Evolutionary conservation across 192 early-diverging fungal species (phyloP), one percentile per base, ranked within the genome.

Genomic region (Coemansia sp.): DNA sequence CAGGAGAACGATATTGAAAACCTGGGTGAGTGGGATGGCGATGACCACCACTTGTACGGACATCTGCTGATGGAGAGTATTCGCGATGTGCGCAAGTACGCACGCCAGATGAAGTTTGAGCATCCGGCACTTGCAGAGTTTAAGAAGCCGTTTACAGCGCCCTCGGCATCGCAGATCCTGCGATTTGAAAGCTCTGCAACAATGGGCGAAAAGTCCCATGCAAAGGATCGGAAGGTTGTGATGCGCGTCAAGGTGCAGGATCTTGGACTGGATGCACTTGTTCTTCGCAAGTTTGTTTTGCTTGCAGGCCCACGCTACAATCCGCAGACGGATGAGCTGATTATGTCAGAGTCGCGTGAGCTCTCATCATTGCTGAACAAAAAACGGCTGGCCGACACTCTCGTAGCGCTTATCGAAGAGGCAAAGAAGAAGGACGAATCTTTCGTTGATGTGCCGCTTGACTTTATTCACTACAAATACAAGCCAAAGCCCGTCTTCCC

Each of bases 281-380:
- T 71, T 63, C 63, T 77, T 59, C 80, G 63, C 75, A 82, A 82
- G 69, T 77, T 82, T 41, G n/a, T 82, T 43, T 54, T 82, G 70
- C 72, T 82, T 48, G 80, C 67, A 6, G 80, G 75, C 12, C 51
- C 60, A 22, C 61, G 80, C 55, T 82, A 82, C 63, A 74, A 74
- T 48, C 80, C 80, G 18, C 49, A 68, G 37, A 71, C 65, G 15
- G 80, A 82, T 39, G 80, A 82, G 72, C 66, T 82, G 19, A 77
- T 71, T 42, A 82, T 82, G 80, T 77, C 80, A 0, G 80, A 82
- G 40, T 45, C 46, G 22, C 67, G 76, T n/a, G 80, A 77, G 59
- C 16, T 52, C 11, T 71, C 75, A 3, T 77, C 76, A 37, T 58
- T 82, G 72, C 65, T 77, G 32, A 82, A 82, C 56, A 82, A 82